Percentiles rank a stretch among this genome's conserved stretches.
Conservation (phyloP, 176 grass and related monocot genomes). For the Secale cereale region DNA sequence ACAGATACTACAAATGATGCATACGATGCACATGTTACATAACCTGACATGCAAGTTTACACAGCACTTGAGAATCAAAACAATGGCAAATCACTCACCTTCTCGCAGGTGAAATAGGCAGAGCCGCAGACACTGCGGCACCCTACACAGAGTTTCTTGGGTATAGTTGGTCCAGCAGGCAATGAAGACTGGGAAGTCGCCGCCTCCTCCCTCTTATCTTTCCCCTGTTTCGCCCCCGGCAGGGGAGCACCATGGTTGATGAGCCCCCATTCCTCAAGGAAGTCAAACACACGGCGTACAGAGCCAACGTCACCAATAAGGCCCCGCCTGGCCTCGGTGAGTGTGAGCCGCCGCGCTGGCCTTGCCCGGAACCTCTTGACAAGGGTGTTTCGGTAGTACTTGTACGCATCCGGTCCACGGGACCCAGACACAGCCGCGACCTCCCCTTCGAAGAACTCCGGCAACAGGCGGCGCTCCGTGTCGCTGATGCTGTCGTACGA, state of each 20-base stretch:
- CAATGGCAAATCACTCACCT: constrained; percentile 45
- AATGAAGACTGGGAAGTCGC: neutral
- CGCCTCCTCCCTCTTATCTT: constrained; percentile 51
- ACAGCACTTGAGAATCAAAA: constrained; percentile 2
- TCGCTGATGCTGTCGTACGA: constrained; percentile 73
- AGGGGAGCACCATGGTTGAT: constrained; percentile 72
- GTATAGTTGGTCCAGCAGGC: constrained; percentile 12
- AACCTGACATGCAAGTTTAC: neutral
- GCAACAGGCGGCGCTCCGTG: constrained; percentile 73
- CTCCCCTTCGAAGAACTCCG: constrained; percentile 86
- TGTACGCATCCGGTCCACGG: constrained; percentile 67
- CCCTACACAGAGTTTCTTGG: constrained; percentile 63
- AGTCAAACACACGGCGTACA: constrained; percentile 77
- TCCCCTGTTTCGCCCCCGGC: constrained; percentile 34
- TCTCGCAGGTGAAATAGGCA: constrained; percentile 77
- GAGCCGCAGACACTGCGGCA: constrained; percentile 68
- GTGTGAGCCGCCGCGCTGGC: constrained; percentile 65
- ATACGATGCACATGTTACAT: neutral
- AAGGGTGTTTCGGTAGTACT: constrained; percentile 78
- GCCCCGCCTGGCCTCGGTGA: constrained; percentile 67
- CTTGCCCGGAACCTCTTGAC: constrained; percentile 63
- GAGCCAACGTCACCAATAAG: constrained; percentile 76
- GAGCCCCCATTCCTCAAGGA: constrained; percentile 95
- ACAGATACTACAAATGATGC: neutral
- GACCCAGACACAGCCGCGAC: constrained; percentile 43